A percentile compares a stretch with the other conserved stretches of the same genome.
Conservation (phyloP, 108 stramenopile genomes). For the Pseudonitzschia multiseries region DNA sequence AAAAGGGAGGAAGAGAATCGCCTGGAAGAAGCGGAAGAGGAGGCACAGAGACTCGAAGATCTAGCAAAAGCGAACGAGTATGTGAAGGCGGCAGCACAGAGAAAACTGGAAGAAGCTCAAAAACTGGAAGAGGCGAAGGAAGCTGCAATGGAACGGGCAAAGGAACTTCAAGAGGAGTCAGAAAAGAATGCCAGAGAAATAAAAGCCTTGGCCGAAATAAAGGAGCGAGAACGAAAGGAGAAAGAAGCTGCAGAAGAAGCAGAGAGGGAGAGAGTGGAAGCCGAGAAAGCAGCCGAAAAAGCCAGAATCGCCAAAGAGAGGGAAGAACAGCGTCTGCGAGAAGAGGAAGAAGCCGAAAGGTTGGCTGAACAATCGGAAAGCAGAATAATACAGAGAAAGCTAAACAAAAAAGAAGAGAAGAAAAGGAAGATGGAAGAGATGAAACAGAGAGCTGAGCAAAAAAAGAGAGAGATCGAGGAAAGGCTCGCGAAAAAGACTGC, state of each 20-base stretch:
- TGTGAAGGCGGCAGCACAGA: neutral
- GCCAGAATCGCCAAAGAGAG: neutral
- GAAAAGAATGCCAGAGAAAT: neutral
- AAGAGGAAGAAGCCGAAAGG: slow-evolving; percentile 1
- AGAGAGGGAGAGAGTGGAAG: neutral
- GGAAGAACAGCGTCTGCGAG: neutral
- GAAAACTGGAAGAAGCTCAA: neutral
- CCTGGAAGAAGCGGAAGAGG: neutral
- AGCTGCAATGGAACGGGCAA: neutral
- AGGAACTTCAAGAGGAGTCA: neutral
- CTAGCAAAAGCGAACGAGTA: neutral
- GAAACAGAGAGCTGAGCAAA: neutral
- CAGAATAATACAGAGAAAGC: neutral
- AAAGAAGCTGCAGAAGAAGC: neutral
- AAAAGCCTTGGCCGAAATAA: neutral
- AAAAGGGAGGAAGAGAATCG: neutral
- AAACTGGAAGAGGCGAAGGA: neutral
- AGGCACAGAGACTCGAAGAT: neutral
- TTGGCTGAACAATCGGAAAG: neutral
- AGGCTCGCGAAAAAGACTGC: slow-evolving; percentile 8
- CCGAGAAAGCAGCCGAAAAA: slow-evolving; percentile 3
- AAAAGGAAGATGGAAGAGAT: neutral
- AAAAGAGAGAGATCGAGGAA: slow-evolving; percentile 7
- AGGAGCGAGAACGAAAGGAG: neutral
- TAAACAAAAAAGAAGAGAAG: neutral